Conservation (phyloP, 2,329 filamentous ascomycete genomes). For the Aspergillus pseudoterreus region DNA sequence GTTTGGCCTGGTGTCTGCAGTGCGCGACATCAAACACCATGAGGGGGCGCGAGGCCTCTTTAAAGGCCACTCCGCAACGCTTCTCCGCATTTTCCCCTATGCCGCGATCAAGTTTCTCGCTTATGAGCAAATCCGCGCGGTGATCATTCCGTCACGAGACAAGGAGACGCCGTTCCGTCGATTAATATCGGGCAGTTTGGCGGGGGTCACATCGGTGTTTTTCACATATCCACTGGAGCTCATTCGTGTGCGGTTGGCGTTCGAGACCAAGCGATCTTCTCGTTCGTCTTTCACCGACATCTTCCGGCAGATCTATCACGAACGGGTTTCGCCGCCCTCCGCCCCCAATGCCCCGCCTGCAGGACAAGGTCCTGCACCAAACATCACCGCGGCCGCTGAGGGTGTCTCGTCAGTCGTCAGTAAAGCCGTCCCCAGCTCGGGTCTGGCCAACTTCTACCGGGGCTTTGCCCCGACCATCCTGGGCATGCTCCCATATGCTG, state of each 20-base stretch:
- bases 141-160: constrained; percentile 66
- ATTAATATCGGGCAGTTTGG: constrained; percentile 42
- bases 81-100: constrained; percentile 94
- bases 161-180: constrained; percentile 79
- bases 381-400: constrained; percentile 32
- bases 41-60: constrained; percentile 78
- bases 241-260: constrained; percentile 85
- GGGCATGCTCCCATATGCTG: constrained; percentile 96
- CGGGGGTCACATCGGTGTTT: constrained; percentile 85
- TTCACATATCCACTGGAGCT: constrained; percentile 95
- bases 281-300: constrained; percentile 71
- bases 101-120: constrained; percentile 97
- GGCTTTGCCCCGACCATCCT: constrained; percentile 86
- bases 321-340: constrained; percentile 52
- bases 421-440: constrained; percentile 58
- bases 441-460: constrained; percentile 87
- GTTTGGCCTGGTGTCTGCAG: constrained; percentile 75
- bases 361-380: constrained; percentile 30
- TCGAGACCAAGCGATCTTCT: constrained; percentile 77
- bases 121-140: constrained; percentile 88
- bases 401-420: constrained; percentile 40
- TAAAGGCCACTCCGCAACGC: constrained; percentile 88
- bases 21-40: constrained; percentile 73
- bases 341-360: constrained; percentile 35
- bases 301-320: constrained; percentile 81